These are phyloP conservation scores for Ganoderma multipileum DNA, from an alignment of 1,284 basidiomycete species.

Conservation along the genomic window DNA sequence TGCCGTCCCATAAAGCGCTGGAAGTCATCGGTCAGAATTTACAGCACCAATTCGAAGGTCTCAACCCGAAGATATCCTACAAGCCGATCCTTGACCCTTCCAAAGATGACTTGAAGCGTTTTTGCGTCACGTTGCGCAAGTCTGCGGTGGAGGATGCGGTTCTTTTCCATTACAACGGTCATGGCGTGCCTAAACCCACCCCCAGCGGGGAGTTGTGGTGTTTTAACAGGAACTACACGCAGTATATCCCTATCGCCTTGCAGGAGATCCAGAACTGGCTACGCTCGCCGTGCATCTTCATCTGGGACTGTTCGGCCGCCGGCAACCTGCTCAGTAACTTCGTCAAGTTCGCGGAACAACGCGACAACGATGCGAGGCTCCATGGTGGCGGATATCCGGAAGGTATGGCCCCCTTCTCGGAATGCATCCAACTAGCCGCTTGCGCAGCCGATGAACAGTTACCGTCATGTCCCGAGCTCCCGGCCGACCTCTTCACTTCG, in stretches of 20 bases:
- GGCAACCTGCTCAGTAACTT: constrained; percentile 95
- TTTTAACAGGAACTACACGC: constrained; percentile 97
- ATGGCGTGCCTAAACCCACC: constrained; percentile 97
- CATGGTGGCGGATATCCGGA: constrained; percentile 66
- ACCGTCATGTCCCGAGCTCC: constrained; percentile 95
- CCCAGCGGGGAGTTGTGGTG: constrained; percentile 98
- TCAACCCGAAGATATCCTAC: constrained; percentile 90
- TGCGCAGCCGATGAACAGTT: constrained; percentile 92
- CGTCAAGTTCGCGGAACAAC: constrained; percentile 84
- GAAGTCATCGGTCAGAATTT: constrained; percentile 92
- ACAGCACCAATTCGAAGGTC: constrained; percentile 95
- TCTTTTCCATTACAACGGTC: constrained; percentile 98
- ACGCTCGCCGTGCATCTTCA: constrained; percentile 94
- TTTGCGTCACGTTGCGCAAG: constrained; percentile 86
- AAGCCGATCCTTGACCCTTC: constrained; percentile 95
- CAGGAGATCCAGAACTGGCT: constrained; percentile 94
- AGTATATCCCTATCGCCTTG: constrained; percentile 97
- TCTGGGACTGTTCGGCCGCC: constrained; percentile 98
- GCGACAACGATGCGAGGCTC: constrained; percentile 80
- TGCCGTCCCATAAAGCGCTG: constrained; percentile 88
- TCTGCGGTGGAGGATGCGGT: constrained; percentile 94
- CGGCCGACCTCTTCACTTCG: constrained; percentile 97
- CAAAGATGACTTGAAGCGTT: constrained; percentile 92
- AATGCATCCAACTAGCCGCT: constrained; percentile 95
- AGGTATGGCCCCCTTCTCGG: constrained; percentile 78